phyloP scores from a whole-genome alignment of 78 protist species.

The Chrysochromulina parva region DNA sequence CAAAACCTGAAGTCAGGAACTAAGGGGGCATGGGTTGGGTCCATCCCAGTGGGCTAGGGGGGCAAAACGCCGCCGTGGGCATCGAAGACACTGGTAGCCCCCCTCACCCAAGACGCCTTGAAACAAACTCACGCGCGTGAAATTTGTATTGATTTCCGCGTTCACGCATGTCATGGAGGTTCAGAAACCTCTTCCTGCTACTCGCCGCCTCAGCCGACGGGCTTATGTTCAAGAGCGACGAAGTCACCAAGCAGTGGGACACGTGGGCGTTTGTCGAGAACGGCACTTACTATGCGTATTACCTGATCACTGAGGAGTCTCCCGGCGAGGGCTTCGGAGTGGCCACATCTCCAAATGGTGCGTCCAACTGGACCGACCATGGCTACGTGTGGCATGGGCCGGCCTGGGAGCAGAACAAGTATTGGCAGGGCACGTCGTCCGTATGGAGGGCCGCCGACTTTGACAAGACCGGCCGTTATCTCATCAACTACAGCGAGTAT shows the following conservation, averaged over 20 bases:
- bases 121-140: too few species aligned
- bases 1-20: too few species aligned
- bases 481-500: background rate
- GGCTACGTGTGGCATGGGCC: background rate
- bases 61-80: too few species aligned
- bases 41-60: too few species aligned
- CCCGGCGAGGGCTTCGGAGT: background rate
- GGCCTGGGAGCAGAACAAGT: background rate
- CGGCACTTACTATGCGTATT: background rate
- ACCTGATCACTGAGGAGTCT: background rate
- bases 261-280: background rate
- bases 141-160: too few species aligned
- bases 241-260: background rate
- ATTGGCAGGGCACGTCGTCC: background rate
- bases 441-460: background rate
- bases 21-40: too few species aligned
- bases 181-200: too few species aligned
- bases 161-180: too few species aligned
- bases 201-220: background rate
- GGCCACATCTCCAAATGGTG: background rate
- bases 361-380: background rate
- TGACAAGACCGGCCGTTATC: background rate
- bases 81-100: too few species aligned
- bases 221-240: background rate
- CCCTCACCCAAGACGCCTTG: too few species aligned